Percentiles rank a stretch among this genome's conserved stretches.
Conservation (phyloP, 371 early-diverging fungal genomes). For the Mortierella polycephala region DNA sequence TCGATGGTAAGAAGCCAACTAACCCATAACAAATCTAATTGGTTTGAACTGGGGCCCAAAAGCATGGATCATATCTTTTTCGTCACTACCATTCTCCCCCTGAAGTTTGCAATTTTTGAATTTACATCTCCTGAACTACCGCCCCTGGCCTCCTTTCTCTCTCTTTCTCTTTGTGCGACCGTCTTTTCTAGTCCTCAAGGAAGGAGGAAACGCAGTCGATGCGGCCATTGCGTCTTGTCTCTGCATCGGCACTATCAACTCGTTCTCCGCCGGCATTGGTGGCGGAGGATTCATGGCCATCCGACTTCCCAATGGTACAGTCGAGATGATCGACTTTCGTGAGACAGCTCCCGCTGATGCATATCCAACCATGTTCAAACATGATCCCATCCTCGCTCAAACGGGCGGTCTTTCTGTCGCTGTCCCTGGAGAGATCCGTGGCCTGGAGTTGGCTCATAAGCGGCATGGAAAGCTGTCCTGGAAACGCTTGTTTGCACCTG, state of each 20-base stretch:
- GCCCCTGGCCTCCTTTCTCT: neutral
- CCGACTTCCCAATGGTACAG: slow-evolving; percentile 69
- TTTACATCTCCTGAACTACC: neutral
- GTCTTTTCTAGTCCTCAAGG: slow-evolving; percentile 70
- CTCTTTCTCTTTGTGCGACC: neutral
- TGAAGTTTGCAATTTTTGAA: neutral
- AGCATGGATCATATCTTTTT: no score
- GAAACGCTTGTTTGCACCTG: slow-evolving; percentile 84
- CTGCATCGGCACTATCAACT: slow-evolving; percentile 95
- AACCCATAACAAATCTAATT: no score
- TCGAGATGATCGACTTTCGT: slow-evolving; percentile 82
- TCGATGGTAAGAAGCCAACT: slow-evolving; percentile 67
- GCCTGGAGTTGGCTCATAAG: slow-evolving; percentile 86
- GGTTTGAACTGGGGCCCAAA: no score
- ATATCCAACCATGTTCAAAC: slow-evolving; percentile 76
- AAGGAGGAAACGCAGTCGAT: slow-evolving; percentile 98
- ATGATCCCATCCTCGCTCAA: slow-evolving; percentile 72
- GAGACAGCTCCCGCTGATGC: slow-evolving; percentile 92
- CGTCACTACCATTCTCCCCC: neutral
- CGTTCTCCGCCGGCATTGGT: slow-evolving; percentile 96
- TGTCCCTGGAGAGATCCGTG: slow-evolving; percentile 94
- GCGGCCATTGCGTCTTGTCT: slow-evolving; percentile 94
- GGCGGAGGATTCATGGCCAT: slow-evolving; percentile 99
- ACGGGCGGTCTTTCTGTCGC: slow-evolving; percentile 88
- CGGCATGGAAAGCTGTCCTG: slow-evolving; percentile 87